These are phyloP conservation scores for Zygosaccharomyces siamensis DNA, from an alignment of 805 yeast genomes.

Conservation along the genomic window DNA sequence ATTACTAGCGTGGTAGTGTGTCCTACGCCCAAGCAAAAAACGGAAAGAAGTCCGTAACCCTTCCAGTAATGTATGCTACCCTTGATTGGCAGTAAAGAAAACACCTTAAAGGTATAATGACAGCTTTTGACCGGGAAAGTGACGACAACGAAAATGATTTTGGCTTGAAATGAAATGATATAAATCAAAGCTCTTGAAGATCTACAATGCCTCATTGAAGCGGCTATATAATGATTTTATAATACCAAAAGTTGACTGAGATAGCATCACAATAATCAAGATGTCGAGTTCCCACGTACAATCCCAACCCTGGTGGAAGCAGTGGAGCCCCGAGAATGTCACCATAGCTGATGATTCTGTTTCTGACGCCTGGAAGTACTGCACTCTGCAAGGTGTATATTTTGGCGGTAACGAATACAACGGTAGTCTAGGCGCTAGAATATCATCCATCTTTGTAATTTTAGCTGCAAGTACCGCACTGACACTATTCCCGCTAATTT, in stretches of 20 bases:
- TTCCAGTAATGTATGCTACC: background rate
- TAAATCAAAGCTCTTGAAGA: background rate
- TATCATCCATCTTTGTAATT: constrained; percentile 60
- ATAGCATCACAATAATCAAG: background rate
- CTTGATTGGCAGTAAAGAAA: background rate
- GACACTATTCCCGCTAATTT: constrained; percentile 42
- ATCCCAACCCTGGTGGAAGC: constrained; percentile 17
- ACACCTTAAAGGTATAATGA: background rate
- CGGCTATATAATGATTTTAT: background rate
- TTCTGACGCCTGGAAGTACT: constrained; percentile 39
- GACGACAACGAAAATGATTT: too few relatives aligned
- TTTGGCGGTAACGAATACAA: constrained; percentile 39
- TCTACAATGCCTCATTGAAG: background rate
- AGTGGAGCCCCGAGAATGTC: constrained; percentile 27
- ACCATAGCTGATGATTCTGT: constrained; percentile 29
- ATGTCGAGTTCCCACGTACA: background rate
- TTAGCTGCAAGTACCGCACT: constrained; percentile 45
- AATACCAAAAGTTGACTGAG: background rate
- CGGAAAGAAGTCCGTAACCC: background rate
- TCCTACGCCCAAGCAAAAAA: background rate
- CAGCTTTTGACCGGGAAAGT: background rate
- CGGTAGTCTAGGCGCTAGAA: constrained; percentile 44
- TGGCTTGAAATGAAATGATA: background rate
- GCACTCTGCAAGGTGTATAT: constrained; percentile 41
- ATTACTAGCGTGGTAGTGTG: background rate